A percentile compares a stretch with the other conserved stretches of the same genome.
Evolutionary conservation across 1,284 basidiomycete species (phyloP).

Genomic region (Coniferiporia weirii): DNA sequence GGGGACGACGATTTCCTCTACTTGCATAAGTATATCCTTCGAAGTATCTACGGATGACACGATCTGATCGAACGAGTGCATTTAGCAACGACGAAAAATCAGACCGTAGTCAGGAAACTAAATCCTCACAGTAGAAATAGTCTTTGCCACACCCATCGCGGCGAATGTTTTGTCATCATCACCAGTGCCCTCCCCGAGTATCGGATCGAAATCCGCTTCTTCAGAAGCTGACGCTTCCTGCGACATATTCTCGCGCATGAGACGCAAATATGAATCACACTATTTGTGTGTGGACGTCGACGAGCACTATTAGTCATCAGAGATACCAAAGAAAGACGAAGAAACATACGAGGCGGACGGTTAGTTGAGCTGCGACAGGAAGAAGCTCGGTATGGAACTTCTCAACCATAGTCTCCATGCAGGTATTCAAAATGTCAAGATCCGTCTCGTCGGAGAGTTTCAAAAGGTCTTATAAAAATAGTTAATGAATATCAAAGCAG

Average conservation of each 20-base stretch:
- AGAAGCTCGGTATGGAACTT: conserved; percentile 80
- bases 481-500: not conserved
- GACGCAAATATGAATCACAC: conserved; percentile 80
- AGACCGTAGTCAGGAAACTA: conserved; percentile 4
- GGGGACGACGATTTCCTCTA: conserved; percentile 80
- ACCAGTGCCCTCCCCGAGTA: conserved; percentile 31
- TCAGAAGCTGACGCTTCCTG: conserved; percentile 44
- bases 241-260: conserved; percentile 60
- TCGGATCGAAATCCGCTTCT: conserved; percentile 37
- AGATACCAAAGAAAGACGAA: not conserved
- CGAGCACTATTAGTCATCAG: not conserved
- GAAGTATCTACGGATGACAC: conserved; percentile 69
- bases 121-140: conserved; percentile 61
- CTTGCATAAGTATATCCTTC: conserved; percentile 71
- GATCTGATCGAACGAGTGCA: conserved; percentile 37
- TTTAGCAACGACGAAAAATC: not conserved
- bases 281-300: conserved; percentile 26
- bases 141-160: conserved; percentile 82
- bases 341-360: conserved; percentile 63
- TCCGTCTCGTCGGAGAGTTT: conserved; percentile 89
- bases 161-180: conserved; percentile 82
- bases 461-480: conserved; percentile 58
- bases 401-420: conserved; percentile 84
- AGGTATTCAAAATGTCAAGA: conserved; percentile 76
- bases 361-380: conserved; percentile 82